These are phyloP conservation scores for Candida krabiensis DNA, from an alignment of 805 yeast species.

Conservation along the genomic window DNA sequence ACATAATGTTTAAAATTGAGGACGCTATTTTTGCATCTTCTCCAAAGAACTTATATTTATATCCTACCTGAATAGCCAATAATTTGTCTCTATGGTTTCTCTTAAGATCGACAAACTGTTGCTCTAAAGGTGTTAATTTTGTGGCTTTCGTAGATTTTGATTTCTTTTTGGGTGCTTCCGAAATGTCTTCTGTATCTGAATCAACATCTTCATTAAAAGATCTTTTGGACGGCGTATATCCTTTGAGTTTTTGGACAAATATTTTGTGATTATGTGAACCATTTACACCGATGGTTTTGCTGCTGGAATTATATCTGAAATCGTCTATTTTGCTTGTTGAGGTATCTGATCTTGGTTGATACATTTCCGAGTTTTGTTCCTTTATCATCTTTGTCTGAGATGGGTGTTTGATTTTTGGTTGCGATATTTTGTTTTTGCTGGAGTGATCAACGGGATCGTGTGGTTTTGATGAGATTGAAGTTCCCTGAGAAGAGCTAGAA, in stretches of 20 bases:
- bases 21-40: constrained; percentile 78
- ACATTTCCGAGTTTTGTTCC: no score
- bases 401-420: no score
- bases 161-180: constrained; percentile 9
- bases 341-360: no score
- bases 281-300: neutral
- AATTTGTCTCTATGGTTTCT: constrained; percentile 60
- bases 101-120: constrained; percentile 72
- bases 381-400: no score
- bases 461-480: no score
- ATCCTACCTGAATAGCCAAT: constrained; percentile 85
- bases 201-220: neutral
- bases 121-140: constrained; percentile 74
- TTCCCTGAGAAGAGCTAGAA: no score
- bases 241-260: constrained; percentile 5
- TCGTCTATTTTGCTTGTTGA: neutral
- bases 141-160: constrained; percentile 9
- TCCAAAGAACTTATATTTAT: constrained; percentile 85
- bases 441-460: no score
- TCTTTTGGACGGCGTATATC: constrained; percentile 6
- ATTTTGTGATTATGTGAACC: neutral
- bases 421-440: no score
- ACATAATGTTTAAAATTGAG: constrained; percentile 63
- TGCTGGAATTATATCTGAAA: neutral
- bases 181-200: constrained; percentile 3